These are phyloP conservation scores for Podaxis sp. DNA, from an alignment of 768 basidiomycete genomes.

Conservation along the genomic window DNA sequence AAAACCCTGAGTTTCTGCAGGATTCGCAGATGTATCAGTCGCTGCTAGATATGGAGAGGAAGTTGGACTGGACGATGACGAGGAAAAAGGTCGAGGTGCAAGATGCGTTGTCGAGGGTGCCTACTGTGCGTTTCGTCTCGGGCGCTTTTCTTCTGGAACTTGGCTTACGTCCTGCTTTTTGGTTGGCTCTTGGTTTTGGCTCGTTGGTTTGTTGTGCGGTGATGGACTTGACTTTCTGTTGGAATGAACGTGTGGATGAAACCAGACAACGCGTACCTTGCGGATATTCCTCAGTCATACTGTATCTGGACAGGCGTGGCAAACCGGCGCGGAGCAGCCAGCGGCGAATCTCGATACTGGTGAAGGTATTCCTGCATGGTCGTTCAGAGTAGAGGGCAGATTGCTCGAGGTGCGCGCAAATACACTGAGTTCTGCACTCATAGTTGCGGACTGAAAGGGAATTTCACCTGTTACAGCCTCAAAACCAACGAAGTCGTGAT, in stretches of 20 bases:
- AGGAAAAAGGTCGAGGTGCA: constrained; percentile 89
- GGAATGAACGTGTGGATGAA: neutral
- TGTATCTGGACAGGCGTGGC: constrained; percentile 84
- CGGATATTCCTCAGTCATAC: constrained; percentile 89
- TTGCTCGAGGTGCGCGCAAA: constrained; percentile 64
- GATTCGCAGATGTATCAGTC: constrained; percentile 88
- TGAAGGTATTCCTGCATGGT: constrained; percentile 88
- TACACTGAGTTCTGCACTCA: too few relatives aligned
- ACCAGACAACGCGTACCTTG: constrained; percentile 76
- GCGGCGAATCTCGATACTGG: constrained; percentile 72
- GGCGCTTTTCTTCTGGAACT: neutral
- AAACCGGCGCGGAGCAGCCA: constrained; percentile 50
- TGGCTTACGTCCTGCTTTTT: neutral
- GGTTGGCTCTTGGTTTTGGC: neutral
- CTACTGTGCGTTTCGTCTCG: constrained; percentile 48
- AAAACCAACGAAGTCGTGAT: constrained; percentile 64
- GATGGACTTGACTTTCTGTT: neutral
- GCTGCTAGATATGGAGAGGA: constrained; percentile 84
- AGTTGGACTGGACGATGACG: constrained; percentile 93
- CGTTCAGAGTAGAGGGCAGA: constrained; percentile 83
- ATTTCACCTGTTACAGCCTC: constrained; percentile 36
- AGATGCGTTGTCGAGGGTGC: constrained; percentile 75
- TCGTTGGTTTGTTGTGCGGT: too few relatives aligned
- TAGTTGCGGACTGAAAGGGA: neutral
- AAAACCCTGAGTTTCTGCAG: constrained; percentile 70